phyloP scores from a whole-genome alignment of 352 stramenopile genomes.

The Phytopythium mirpurense region DNA sequence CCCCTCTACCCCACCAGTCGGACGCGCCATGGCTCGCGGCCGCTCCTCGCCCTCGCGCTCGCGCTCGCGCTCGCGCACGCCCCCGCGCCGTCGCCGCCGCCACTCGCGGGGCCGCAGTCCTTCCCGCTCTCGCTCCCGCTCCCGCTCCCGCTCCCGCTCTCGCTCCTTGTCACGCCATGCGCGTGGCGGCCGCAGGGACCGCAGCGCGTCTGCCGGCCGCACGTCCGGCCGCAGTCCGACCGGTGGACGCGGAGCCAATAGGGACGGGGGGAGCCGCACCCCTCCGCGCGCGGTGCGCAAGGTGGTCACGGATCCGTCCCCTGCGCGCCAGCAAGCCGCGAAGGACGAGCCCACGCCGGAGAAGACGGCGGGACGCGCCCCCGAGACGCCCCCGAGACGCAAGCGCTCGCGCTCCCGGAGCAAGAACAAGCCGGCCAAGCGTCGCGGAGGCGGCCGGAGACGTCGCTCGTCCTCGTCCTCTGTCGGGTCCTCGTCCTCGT shows the following conservation, averaged over 20 bases:
- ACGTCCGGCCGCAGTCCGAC: too few relatives aligned
- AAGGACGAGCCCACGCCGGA: not conserved
- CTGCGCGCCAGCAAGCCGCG: not conserved
- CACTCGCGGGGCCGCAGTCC: not conserved
- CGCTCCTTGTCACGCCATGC: not conserved
- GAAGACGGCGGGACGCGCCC: not conserved
- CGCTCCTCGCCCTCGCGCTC: conserved; percentile 13
- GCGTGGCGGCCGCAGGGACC: too few relatives aligned
- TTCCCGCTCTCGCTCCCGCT: too few relatives aligned
- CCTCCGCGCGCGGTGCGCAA: too few relatives aligned
- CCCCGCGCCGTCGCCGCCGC: not conserved
- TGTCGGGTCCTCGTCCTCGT: conserved; percentile 9
- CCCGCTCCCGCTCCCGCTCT: conserved; percentile 13
- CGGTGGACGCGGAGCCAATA: too few relatives aligned
- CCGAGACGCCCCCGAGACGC: not conserved
- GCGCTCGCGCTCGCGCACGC: not conserved
- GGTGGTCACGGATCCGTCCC: too few relatives aligned
- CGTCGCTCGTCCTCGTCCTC: conserved; percentile 13
- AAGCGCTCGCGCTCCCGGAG: not conserved
- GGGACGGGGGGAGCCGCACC: too few relatives aligned
- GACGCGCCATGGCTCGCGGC: conserved; percentile 4
- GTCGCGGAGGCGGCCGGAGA: not conserved
- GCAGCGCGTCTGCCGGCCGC: too few relatives aligned
- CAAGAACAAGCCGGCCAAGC: not conserved
- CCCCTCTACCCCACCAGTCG: too few relatives aligned